A percentile compares a stretch with the other conserved stretches of the same genome.
phyloP scores from a whole-genome alignment of 495 filamentous ascomycete species.

The Penicillium fimorum region DNA sequence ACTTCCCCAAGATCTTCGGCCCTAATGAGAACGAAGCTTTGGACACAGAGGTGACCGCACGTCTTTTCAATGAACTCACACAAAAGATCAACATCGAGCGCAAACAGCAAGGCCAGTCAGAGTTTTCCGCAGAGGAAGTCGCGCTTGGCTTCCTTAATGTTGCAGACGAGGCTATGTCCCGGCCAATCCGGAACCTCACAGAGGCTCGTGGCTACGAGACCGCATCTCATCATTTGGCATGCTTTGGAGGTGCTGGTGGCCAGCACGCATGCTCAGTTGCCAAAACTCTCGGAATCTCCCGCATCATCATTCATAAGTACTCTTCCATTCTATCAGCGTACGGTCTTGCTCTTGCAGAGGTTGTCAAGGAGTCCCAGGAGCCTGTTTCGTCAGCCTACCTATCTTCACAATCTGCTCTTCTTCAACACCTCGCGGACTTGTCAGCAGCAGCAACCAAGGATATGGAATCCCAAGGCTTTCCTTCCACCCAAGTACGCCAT shows the following conservation, averaged over 20 bases:
- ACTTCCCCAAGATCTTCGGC: slow-evolving; percentile 97
- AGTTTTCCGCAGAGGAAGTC: slow-evolving; percentile 83
- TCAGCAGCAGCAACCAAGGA: slow-evolving; percentile 34
- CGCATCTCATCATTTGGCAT: slow-evolving; percentile 49
- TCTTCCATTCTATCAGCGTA: slow-evolving; percentile 54
- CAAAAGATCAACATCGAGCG: slow-evolving; percentile 70
- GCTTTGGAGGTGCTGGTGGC: slow-evolving; percentile 55
- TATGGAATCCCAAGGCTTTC: slow-evolving; percentile 41
- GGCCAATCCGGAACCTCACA: slow-evolving; percentile 54
- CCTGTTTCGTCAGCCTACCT: slow-evolving; percentile 42
- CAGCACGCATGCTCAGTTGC: slow-evolving; percentile 56
- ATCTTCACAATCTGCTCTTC: slow-evolving; percentile 34
- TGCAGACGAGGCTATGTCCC: slow-evolving; percentile 54
- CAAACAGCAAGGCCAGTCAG: slow-evolving; percentile 53
- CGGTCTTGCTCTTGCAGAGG: slow-evolving; percentile 52
- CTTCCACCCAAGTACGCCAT: slow-evolving; percentile 41
- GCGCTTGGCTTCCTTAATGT: slow-evolving; percentile 62
- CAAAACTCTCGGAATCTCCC: slow-evolving; percentile 48
- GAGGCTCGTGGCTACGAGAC: slow-evolving; percentile 53
- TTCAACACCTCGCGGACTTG: slow-evolving; percentile 35
- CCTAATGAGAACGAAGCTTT: slow-evolving; percentile 85
- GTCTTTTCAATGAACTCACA: slow-evolving; percentile 74
- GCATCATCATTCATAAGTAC: slow-evolving; percentile 54
- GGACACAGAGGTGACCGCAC: slow-evolving; percentile 73
- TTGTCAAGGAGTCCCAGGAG: slow-evolving; percentile 53